Evolutionary conservation across 2,329 filamentous ascomycete species (phyloP), one percentile per base, ranked within the genome.

Genomic region (Neonectria neomacrospora): DNA sequence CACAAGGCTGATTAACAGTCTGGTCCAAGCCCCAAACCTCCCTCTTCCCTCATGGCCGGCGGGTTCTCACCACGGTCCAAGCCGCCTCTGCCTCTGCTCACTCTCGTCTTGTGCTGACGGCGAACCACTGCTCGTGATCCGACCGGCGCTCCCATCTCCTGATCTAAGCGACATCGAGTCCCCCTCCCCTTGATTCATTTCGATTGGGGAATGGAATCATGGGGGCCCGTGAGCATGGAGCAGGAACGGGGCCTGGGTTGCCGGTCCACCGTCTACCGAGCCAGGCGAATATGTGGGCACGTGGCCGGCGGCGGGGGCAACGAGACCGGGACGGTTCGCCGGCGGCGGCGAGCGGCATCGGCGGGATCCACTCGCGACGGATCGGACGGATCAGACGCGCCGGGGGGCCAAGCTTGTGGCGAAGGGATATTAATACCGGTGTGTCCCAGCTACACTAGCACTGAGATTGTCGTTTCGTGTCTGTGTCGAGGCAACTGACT

Each of bases 301-400:
- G 39, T 54, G 57, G 57, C 58, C 52, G 58, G 52, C 58, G 58
- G 58, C 58, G 44, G 44, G 58, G 58, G 58, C 51, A 22, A 61
- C 12, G 7, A 3, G 34, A 34, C 52, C 44, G 58, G 58, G 32
- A 26, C 57, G 23, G 34, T 61, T 61, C 58, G 58, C 58, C 58
- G 58, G 44, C 58, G 58, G 58, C 58, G 51, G 30, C 34, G 28
- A 54, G 58, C 51, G 52, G 44, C 52, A 51, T 61, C 58, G 52
- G 58, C 42, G 10, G 23, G 32, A n/a, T 16, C 22, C 44, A 47
- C 26, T 47, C 12, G 14, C 3, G 32, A n/a, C 57, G 57, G 57
- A 54, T 54, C 22, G 3, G 18, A 48, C 57, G 57, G 57, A 54
- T 41, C 16, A 26, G 16, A 16, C 7, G 14, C 22, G 22, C 22